A percentile compares a stretch with the other conserved stretches of the same genome.
These are phyloP conservation scores for Bromus sterilis DNA, from an alignment of 176 grass and related monocot species.

Conservation along the genomic window DNA sequence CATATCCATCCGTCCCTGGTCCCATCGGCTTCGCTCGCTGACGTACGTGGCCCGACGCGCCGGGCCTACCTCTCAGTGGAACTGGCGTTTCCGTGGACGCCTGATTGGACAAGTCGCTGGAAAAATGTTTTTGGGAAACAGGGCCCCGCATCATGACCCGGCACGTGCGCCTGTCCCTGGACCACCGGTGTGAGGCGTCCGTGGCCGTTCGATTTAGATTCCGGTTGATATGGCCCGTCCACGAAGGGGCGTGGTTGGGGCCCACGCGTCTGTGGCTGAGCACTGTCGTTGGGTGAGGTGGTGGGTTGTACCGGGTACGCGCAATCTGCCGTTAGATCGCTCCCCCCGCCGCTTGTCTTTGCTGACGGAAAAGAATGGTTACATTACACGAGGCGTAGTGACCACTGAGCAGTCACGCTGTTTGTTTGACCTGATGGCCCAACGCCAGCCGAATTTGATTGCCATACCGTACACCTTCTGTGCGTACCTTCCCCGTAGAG, in stretches of 20 bases:
- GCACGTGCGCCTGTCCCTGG: constrained; percentile 49
- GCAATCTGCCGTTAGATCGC: constrained; percentile 42
- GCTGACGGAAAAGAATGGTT: background rate
- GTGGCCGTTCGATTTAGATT: constrained; percentile 16
- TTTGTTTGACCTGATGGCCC: constrained; percentile 3
- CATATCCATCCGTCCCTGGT: background rate
- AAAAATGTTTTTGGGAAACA: background rate
- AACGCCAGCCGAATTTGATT: background rate
- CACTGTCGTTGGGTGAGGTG: background rate
- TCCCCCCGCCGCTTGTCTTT: background rate
- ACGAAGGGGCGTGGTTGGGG: background rate
- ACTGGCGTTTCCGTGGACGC: background rate
- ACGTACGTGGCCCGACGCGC: background rate
- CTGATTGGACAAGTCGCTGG: constrained; percentile 28
- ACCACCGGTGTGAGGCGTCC: background rate
- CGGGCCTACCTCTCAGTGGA: background rate
- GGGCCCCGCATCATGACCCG: constrained; percentile 9
- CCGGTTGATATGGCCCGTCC: background rate
- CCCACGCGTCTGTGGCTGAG: constrained; percentile 1
- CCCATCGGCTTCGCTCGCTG: background rate
- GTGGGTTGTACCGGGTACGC: constrained; percentile 11
- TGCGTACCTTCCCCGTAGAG: background rate
- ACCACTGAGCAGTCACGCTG: background rate
- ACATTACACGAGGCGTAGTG: background rate
- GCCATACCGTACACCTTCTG: background rate